Percentiles rank a stretch among this genome's conserved stretches.
These are phyloP conservation scores for Termitomyces sp. DNA, from an alignment of 768 basidiomycete species.

Conservation along the genomic window DNA sequence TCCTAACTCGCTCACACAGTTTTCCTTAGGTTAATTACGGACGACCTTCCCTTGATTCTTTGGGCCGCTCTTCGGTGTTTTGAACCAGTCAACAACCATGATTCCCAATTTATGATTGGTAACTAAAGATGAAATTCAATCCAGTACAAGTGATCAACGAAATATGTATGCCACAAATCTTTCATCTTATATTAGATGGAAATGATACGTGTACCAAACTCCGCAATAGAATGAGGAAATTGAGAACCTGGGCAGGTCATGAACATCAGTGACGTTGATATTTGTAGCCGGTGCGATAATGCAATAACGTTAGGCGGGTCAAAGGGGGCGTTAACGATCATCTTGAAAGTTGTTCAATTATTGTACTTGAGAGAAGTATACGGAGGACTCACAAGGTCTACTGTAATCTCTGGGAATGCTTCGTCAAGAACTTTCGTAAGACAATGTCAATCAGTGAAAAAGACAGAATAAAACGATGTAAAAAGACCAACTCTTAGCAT, in stretches of 20 bases:
- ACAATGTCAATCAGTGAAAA: neutral
- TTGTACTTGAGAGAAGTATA: neutral
- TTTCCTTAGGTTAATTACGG: neutral
- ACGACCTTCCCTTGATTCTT: slow-evolving; percentile 2
- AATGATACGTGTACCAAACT: slow-evolving; percentile 50
- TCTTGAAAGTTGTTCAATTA: slow-evolving; percentile 22
- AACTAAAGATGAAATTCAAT: neutral
- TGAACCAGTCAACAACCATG: neutral
- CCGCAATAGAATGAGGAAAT: slow-evolving; percentile 38
- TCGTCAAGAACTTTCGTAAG: slow-evolving; percentile 44
- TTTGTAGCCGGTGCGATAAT: slow-evolving; percentile 41
- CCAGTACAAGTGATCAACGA: neutral
- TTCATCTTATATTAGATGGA: slow-evolving; percentile 18
- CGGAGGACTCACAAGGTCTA: slow-evolving; percentile 47
- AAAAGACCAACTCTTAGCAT: slow-evolving; percentile 45
- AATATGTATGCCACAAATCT: neutral
- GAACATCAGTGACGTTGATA: slow-evolving; percentile 56
- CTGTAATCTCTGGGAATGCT: slow-evolving; percentile 59
- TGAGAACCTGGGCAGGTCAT: slow-evolving; percentile 52
- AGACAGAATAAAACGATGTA: neutral
- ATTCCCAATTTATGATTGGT: neutral
- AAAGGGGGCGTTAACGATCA: slow-evolving; percentile 40
- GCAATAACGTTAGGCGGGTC: slow-evolving; percentile 42
- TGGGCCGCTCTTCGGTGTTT: neutral
- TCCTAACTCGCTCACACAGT: neutral